Evolutionary conservation across 108 stramenopile species (phyloP).

Genomic region (Ochromonas danica): DNA sequence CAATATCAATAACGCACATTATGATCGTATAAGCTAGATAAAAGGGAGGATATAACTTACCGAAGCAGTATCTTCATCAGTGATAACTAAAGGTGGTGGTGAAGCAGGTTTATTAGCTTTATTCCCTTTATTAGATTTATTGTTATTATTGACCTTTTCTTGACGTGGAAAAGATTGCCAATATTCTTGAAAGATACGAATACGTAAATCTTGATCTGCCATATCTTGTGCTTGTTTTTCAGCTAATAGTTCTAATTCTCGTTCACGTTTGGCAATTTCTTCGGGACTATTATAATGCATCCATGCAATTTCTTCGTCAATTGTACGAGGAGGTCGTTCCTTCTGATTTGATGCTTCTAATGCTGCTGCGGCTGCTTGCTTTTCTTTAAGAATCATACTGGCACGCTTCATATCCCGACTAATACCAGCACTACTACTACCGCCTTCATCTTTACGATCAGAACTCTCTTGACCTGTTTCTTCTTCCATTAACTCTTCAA

Average conservation of each 20-base stretch:
- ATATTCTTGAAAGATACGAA: constrained; percentile 2
- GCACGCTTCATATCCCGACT: neutral
- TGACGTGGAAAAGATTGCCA: neutral
- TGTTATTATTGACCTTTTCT: neutral
- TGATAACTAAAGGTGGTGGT: neutral
- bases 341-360: neutral
- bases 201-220: neutral
- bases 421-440: neutral
- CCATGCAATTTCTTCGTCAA: neutral
- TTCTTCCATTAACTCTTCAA: neutral
- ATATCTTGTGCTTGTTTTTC: neutral
- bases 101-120: too few relatives aligned
- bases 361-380: neutral
- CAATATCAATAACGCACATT: too few relatives aligned
- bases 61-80: neutral
- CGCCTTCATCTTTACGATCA: neutral
- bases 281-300: constrained; percentile 2
- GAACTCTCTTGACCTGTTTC: neutral
- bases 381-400: neutral
- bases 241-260: constrained; percentile 1
- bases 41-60: too few relatives aligned
- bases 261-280: neutral
- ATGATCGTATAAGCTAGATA: too few relatives aligned
- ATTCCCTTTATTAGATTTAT: neutral
- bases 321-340: neutral